These are phyloP conservation scores for Atkinsonella texensis DNA, from an alignment of 2,329 filamentous ascomycete genomes.

Conservation along the genomic window DNA sequence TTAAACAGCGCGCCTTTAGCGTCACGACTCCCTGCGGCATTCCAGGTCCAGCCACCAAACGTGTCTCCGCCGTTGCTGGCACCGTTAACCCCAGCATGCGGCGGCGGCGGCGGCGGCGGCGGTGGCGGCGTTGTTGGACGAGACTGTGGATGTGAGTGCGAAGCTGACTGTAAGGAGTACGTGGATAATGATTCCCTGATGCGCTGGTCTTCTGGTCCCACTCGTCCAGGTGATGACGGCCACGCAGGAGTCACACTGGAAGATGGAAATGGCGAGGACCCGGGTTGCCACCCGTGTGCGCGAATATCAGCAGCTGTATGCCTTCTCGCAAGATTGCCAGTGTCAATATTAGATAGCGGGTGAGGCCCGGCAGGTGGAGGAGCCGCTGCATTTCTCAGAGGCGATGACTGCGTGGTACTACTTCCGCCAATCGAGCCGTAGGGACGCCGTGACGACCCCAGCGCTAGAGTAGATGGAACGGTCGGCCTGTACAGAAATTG, in stretches of 20 bases:
- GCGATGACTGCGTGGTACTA: constrained; percentile 58
- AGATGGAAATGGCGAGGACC: constrained; percentile 48
- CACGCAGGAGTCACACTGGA: constrained; percentile 44
- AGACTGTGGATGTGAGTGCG: constrained; percentile 33
- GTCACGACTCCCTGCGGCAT: constrained; percentile 33
- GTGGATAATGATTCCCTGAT: constrained; percentile 44
- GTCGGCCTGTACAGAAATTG: constrained; percentile 62
- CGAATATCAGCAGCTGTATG: constrained; percentile 96
- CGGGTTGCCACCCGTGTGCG: constrained; percentile 64
- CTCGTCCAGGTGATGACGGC: constrained; percentile 42
- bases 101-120: constrained; percentile 14
- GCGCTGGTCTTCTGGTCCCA: constrained; percentile 39
- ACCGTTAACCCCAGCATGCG: constrained; percentile 32
- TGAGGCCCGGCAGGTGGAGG: constrained; percentile 55
- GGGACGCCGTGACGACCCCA: constrained; percentile 62
- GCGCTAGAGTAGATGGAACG: constrained; percentile 69
- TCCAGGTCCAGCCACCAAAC: constrained; percentile 47
- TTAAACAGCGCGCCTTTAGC: constrained; percentile 38
- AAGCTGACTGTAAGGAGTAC: constrained; percentile 36
- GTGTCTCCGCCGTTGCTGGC: constrained; percentile 25
- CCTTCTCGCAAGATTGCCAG: constrained; percentile 61
- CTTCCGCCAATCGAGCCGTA: constrained; percentile 79
- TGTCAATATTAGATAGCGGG: constrained; percentile 49
- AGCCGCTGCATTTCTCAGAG: constrained; percentile 54
- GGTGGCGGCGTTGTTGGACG: constrained; percentile 42